These are phyloP conservation scores for Aspergillus sp. DNA, from an alignment of 2,329 filamentous ascomycete genomes.

Conservation along the genomic window DNA sequence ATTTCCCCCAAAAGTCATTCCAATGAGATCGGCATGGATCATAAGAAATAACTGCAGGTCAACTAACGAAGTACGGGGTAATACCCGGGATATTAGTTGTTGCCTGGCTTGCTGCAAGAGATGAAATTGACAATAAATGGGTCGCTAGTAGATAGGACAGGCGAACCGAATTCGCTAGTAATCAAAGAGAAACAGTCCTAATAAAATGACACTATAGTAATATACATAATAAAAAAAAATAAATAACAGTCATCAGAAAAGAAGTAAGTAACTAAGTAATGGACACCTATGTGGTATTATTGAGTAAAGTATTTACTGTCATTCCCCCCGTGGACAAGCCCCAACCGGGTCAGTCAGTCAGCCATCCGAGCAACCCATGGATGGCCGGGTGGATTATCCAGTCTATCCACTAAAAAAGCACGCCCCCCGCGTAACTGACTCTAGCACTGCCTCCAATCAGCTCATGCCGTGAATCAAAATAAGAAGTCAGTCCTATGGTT, in stretches of 20 bases:
- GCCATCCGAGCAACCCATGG: not conserved
- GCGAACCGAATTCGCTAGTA: not conserved
- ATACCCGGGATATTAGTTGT: not conserved
- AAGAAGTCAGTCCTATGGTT: not conserved
- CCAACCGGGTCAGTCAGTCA: not conserved
- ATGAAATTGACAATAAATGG: not conserved
- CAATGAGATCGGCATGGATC: constrained; percentile 12
- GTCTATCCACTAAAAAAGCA: not conserved
- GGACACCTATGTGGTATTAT: not conserved
- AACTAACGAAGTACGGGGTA: not conserved
- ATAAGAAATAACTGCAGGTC: not conserved
- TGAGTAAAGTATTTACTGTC: not conserved
- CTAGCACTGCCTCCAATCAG: not conserved
- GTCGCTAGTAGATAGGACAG: not conserved
- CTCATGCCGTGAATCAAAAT: not conserved
- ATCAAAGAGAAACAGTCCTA: not conserved
- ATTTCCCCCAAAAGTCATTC: not conserved
- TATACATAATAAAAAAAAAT: not conserved
- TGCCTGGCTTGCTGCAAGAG: not conserved
- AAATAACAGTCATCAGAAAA: too few species aligned
- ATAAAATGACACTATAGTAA: not conserved
- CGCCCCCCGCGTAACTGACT: not conserved
- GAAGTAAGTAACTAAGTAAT: not conserved
- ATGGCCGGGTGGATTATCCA: not conserved
- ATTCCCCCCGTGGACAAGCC: not conserved